Conservation (phyloP, 257 asterid genomes). For the Haberlea rhodopensis region DNA sequence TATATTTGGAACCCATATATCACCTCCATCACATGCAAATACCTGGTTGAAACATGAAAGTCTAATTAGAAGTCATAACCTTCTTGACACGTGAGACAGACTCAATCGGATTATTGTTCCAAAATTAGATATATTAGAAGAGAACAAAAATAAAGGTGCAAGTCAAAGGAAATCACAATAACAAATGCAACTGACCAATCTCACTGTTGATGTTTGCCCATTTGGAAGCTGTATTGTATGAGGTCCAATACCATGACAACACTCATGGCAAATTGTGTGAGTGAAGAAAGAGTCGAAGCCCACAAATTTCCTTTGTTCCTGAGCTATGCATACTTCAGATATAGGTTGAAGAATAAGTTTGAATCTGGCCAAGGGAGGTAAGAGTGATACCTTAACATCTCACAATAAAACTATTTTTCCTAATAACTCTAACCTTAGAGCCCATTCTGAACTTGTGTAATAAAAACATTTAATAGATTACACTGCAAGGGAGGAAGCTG, state of each 20-base stretch:
- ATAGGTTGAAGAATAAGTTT: slow-evolving; percentile 89
- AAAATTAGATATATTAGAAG: background rate
- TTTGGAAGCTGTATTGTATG: slow-evolving; percentile 81
- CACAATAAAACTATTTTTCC: slow-evolving; percentile 8
- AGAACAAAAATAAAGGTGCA: background rate
- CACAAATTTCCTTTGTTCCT: slow-evolving; percentile 66
- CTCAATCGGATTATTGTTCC: background rate
- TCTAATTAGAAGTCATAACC: background rate
- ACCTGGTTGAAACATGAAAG: background rate
- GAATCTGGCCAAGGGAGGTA: slow-evolving; percentile 56
- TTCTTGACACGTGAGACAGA: slow-evolving; percentile 3
- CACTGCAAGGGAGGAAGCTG: slow-evolving; percentile 9
- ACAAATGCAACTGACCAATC: slow-evolving; percentile 57
- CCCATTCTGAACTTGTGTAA: slow-evolving; percentile 12
- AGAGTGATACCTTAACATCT: slow-evolving; percentile 26
- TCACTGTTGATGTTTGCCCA: slow-evolving; percentile 80
- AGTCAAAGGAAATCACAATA: background rate
- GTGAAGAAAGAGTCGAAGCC: slow-evolving; percentile 92
- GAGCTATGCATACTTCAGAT: slow-evolving; percentile 63
- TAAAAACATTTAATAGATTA: background rate
- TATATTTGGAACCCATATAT: background rate
- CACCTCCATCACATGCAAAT: background rate
- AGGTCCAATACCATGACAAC: slow-evolving; percentile 99
- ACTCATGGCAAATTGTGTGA: slow-evolving; percentile 92
- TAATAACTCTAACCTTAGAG: slow-evolving; percentile 1